Evolutionary conservation across 768 basidiomycete species (phyloP).

Genomic region (Solioccasus polychromus): DNA sequence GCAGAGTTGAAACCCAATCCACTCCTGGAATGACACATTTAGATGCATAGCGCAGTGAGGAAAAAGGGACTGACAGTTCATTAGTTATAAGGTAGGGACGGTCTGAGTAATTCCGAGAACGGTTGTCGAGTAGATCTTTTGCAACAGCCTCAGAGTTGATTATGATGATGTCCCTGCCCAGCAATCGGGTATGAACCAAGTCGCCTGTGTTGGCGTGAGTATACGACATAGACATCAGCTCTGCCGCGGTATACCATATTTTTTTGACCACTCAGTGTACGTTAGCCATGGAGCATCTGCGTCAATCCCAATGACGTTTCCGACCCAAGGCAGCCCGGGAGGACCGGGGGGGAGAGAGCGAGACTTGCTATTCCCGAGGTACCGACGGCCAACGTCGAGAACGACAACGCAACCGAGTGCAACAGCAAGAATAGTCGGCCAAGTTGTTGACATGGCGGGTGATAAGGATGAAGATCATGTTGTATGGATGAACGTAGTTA

Average conservation of each 20-base stretch:
- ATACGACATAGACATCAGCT: neutral
- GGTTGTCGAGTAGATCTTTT: conserved; percentile 45
- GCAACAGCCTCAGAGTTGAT: conserved; percentile 44
- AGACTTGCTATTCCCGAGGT: neutral
- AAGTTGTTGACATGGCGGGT: neutral
- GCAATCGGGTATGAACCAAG: conserved; percentile 45
- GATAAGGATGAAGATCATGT: neutral
- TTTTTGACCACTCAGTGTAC: conserved; percentile 38
- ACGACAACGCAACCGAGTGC: neutral
- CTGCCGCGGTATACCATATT: conserved; percentile 31
- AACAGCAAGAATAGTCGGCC: neutral
- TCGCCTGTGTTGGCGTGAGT: conserved; percentile 31
- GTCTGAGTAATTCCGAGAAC: conserved; percentile 49
- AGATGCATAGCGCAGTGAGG: too few relatives aligned
- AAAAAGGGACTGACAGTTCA: neutral
- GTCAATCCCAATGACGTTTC: conserved; percentile 36
- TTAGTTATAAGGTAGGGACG: conserved; percentile 37
- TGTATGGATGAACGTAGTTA: neutral
- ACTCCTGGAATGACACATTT: neutral
- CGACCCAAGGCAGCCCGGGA: conserved; percentile 34
- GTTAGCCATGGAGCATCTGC: conserved; percentile 32
- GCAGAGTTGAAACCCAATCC: neutral
- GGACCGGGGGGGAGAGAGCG: conserved; percentile 39
- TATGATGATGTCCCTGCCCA: conserved; percentile 45
- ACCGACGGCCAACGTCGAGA: neutral